Base-by-base conservation (phyloP, 441 rosid genomes). In the Daphne laureola region DNA sequence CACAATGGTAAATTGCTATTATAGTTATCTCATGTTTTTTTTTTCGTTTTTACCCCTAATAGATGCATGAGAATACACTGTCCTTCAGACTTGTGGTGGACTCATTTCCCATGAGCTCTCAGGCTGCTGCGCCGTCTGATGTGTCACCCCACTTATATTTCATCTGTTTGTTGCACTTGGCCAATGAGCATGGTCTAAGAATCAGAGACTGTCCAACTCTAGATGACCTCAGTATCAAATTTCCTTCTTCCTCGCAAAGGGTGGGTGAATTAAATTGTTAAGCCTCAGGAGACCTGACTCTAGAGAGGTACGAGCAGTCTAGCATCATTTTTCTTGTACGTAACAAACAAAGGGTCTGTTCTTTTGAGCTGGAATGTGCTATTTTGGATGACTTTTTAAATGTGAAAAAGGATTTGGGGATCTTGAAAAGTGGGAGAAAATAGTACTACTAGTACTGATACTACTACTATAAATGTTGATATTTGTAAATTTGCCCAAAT, bases 161-260 rank as follows among this genome's bases (percentile, higher is more conserved):
- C 66, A 68, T 64, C 31, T 65, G 74, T 53, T 62, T 68, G 15
- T 50, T 73, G 42, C 71, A 65, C 49, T 59, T 68, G 67, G 77
- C 69, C 36, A 58, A 68, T 43, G 74, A 68, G 66, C 74, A 73
- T 21, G 62, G 74, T 14, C 51, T 73, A 45, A 49, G 49, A 27
- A 65, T 68, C 59, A 18, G n/a, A n/a, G 63, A 17, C 17, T 43
- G 58, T 61, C 36, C 57, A 47, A 49, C 48, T 59, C 63, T 62
- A 68, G 74, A 63, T 21, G 77, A 73, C 53, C 71, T 68, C 44
- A 62, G 52, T 48, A 56, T 73, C 18, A 38, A 35, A 27, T 60
- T 65, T 49, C 67, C 50, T 23, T 40, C 41, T 17, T 13, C 46
- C 17, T 23, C 42, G 17, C 56, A 45, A 58, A 65, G 43, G 18